Percentiles rank a stretch among this genome's conserved stretches.
Conservation (phyloP, 23 red algal genomes). For the Gracilaria caudata region DNA sequence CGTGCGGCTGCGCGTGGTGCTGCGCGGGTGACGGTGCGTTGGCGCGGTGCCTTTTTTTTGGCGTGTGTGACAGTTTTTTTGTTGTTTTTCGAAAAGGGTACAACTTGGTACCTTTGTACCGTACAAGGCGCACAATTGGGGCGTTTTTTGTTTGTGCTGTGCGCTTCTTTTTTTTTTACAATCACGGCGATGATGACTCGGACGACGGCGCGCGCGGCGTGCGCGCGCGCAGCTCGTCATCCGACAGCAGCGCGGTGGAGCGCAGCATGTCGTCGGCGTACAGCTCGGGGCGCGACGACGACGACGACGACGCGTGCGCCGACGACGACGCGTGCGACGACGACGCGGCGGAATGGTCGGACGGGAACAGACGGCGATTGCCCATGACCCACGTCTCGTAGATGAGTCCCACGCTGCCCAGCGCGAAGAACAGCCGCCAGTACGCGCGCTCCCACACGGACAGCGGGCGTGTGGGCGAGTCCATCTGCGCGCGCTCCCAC, state of each 20-base stretch:
- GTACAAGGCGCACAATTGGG: too few species aligned
- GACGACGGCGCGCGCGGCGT: too few species aligned
- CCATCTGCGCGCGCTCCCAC: constrained; percentile 63
- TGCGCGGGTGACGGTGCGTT: not conserved
- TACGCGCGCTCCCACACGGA: constrained; percentile 46
- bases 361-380: constrained; percentile 11
- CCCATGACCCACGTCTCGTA: constrained; percentile 62
- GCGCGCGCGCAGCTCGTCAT: not conserved
- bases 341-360: not conserved
- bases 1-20: not conserved
- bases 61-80: too few species aligned
- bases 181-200: too few species aligned
- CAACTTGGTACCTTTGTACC: too few species aligned
- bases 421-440: constrained; percentile 48
- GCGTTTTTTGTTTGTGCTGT: too few species aligned
- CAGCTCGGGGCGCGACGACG: not conserved
- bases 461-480: constrained; percentile 22
- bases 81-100: too few species aligned
- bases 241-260: not conserved
- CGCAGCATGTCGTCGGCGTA: not conserved
- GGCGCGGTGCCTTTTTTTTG: not conserved
- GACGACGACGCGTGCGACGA: not conserved
- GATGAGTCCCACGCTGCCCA: constrained; percentile 38
- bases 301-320: not conserved
- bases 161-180: too few species aligned